Conservation (phyloP, 2,329 filamentous ascomycete species). For the Akanthomyces lecanii region DNA sequence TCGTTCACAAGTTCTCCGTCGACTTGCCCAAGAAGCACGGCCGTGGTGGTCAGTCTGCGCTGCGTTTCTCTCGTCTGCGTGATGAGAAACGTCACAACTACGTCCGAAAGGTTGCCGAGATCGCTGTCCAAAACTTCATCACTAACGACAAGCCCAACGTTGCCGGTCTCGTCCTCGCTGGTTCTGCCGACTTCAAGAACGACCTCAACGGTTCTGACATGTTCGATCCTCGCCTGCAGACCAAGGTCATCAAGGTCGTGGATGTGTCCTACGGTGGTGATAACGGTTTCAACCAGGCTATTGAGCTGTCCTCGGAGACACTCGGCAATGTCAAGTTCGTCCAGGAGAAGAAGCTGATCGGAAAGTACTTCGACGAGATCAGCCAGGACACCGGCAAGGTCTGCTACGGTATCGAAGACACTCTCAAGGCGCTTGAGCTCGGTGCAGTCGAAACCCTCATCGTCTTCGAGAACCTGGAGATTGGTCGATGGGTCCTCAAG, state of each 20-base stretch:
- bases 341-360: constrained; percentile 99
- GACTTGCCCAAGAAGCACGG: constrained; percentile 99
- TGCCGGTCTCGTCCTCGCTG: constrained; percentile 88
- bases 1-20: constrained; percentile 97
- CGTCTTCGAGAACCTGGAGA: constrained; percentile 94
- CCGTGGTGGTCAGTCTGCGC: constrained; percentile 97
- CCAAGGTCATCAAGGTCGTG: constrained; percentile 98
- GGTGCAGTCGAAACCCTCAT: constrained; percentile 93
- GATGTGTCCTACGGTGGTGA: constrained; percentile 98
- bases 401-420: constrained; percentile 98
- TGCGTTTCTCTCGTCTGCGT: constrained; percentile 98
- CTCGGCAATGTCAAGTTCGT: constrained; percentile 99
- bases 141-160: constrained; percentile 98
- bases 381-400: constrained; percentile 95
- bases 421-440: constrained; percentile 90
- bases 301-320: constrained; percentile 91
- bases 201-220: constrained; percentile 96
- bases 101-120: constrained; percentile 94
- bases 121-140: constrained; percentile 98
- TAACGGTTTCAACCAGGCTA: constrained; percentile 99
- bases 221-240: constrained; percentile 86
- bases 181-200: constrained; percentile 99
- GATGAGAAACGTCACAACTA: constrained; percentile 99
- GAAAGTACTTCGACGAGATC: constrained; percentile 98
- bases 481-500: constrained; percentile 89